Conservation (phyloP, 768 basidiomycete species). For the Chalciporus chontae region DNA sequence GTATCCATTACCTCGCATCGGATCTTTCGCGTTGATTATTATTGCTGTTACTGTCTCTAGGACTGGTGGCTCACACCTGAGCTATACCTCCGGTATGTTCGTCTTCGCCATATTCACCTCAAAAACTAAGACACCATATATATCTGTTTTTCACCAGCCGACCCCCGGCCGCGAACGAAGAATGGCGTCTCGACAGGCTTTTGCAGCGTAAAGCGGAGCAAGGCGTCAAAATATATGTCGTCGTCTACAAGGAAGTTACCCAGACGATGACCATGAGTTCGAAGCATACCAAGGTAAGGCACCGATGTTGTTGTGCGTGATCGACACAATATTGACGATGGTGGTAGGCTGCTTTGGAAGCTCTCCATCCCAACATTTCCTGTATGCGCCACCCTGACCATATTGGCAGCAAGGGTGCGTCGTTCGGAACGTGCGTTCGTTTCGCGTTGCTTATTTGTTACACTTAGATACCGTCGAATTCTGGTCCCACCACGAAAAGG, state of each 20-base stretch:
- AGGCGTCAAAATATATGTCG: constrained; percentile 87
- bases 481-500: constrained; percentile 93
- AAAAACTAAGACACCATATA: neutral
- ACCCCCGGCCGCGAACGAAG: constrained; percentile 77
- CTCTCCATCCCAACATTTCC: constrained; percentile 81
- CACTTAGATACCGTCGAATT: constrained; percentile 68
- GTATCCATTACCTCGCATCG: constrained; percentile 10
- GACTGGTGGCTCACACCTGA: constrained; percentile 97
- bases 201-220: constrained; percentile 86
- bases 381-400: constrained; percentile 92
- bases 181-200: constrained; percentile 87
- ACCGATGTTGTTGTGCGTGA: neutral
- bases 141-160: constrained; percentile 37
- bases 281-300: constrained; percentile 70
- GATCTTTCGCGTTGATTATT: too few relatives aligned
- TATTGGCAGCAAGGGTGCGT: constrained; percentile 68
- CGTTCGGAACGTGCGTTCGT: neutral
- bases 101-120: neutral
- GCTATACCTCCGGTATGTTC: constrained; percentile 68
- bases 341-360: constrained; percentile 66
- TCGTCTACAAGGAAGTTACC: constrained; percentile 95
- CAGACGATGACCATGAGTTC: constrained; percentile 90
- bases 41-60: constrained; percentile 30
- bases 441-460: neutral
- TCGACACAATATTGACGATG: neutral